Conservation (phyloP, 1,139 yeast species). For the Nematodospora anomalae region DNA sequence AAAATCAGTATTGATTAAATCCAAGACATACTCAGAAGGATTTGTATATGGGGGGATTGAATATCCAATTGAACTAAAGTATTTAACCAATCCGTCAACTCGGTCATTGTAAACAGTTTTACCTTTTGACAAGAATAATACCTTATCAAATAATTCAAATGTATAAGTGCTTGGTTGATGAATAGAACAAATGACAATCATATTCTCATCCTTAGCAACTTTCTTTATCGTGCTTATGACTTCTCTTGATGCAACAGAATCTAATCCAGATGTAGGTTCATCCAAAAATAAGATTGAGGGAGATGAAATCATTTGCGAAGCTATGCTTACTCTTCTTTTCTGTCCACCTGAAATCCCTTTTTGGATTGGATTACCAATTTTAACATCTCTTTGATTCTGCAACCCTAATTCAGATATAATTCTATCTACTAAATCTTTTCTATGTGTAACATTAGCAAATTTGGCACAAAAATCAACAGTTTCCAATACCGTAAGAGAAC, state of each 20-base stretch:
- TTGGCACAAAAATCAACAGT: conserved; percentile 72
- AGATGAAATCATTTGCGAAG: conserved; percentile 68
- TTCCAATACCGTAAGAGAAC: conserved; percentile 74
- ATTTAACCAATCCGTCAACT: conserved; percentile 39
- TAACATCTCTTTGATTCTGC: conserved; percentile 72
- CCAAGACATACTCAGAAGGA: conserved; percentile 71
- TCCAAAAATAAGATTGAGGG: conserved; percentile 71
- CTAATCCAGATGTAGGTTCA: conserved; percentile 89
- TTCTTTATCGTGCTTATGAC: conserved; percentile 61
- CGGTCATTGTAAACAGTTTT: conserved; percentile 62
- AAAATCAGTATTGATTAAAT: conserved; percentile 39
- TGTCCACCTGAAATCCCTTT: conserved; percentile 91
- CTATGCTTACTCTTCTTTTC: conserved; percentile 78
- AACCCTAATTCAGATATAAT: conserved; percentile 69
- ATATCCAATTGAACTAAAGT: conserved; percentile 47
- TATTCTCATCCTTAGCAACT: conserved; percentile 55
- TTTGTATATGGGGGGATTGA: conserved; percentile 44
- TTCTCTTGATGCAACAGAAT: conserved; percentile 72
- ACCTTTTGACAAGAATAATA: conserved; percentile 70
- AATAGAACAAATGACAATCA: conserved; percentile 75
- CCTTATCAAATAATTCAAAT: conserved; percentile 62
- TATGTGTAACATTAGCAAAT: too few relatives aligned
- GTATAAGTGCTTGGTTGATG: conserved; percentile 81
- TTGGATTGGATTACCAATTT: conserved; percentile 68
- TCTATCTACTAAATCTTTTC: conserved; percentile 54